Base-by-base conservation (phyloP, 352 stramenopile species). In the Pythium aquatile region DNA sequence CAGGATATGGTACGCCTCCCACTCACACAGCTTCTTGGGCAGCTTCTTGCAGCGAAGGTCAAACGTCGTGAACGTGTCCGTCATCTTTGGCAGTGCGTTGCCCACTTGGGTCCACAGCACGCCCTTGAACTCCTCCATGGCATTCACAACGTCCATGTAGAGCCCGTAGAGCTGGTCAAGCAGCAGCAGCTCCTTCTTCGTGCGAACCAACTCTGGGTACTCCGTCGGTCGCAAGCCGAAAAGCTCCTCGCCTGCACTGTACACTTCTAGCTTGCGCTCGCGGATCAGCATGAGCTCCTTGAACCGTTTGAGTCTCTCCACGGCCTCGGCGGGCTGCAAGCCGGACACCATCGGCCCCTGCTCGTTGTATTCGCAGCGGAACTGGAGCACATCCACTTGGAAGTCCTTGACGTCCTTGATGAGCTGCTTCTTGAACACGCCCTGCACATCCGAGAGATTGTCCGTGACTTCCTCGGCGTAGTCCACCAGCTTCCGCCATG, bases 261-360 rank as follows among this genome's bases (percentile, higher is more conserved):
- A 99, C 58, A 99, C 67, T 63, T 99, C 94, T 68, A 97, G 96
- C 77, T 99, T 99, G 52, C 96, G 93, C 66, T 99, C 90, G 5
- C 96, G 85, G 58, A 99, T 99, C 66, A 98, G 98, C 65, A 96
- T 97, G 70, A 99, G 94, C 66, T 99, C 97, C 58, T 99, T 98
- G 79, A 98, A 99, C 11, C 97, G 85, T 56, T 97, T 98, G 16
- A 99, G 78, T 5, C 97, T 81, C 73, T 99, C 97, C 2, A 99
- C 94, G 8, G 97, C 97, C 72, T 99, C 95, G 30, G 97, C 32
- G 32, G 32, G 32, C 32, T 35, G 32, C 32, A 35, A 35, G 32
- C 32, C 32, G 5, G 32, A 35, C 32, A 35, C 32, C 32, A 35
- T 35, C 5, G 32, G 32, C 32, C 32, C 32, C 32, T 35, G 32